phyloP scores from a whole-genome alignment of 192 early-diverging fungal genomes.

The Coemansia sp. region DNA sequence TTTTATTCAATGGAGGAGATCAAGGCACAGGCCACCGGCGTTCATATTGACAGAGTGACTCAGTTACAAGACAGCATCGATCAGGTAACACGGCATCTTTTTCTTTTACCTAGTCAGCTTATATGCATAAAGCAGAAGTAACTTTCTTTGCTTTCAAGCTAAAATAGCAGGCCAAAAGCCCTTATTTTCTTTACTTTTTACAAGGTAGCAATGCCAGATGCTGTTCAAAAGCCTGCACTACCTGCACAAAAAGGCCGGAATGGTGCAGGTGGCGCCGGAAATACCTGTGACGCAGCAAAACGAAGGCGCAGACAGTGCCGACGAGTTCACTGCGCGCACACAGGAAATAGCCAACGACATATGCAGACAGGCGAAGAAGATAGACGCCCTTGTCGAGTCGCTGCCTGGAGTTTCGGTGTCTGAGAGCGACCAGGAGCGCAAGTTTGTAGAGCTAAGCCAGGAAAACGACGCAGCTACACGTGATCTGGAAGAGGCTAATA shows the following conservation, averaged over 20 bases:
- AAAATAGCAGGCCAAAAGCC: no score
- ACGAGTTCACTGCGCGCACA: conserved; percentile 33
- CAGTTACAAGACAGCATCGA: conserved; percentile 53
- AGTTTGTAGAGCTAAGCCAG: conserved; percentile 33
- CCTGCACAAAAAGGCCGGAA: conserved; percentile 49
- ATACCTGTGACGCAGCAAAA: conserved; percentile 48
- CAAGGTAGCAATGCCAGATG: conserved; percentile 41
- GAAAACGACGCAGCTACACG: conserved; percentile 34
- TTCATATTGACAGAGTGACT: conserved; percentile 49
- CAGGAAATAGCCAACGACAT: conserved; percentile 51
- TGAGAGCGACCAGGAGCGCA: conserved; percentile 27
- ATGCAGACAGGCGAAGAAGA: conserved; percentile 48
- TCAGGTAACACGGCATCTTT: conserved; percentile 22
- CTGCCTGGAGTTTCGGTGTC: conserved; percentile 35
- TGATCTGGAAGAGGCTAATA: conserved; percentile 35
- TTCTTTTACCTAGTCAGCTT: not conserved
- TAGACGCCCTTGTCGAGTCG: conserved; percentile 44
- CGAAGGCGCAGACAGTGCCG: conserved; percentile 24
- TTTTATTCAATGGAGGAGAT: conserved; percentile 32
- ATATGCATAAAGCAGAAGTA: no score
- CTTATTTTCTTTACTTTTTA: not conserved
- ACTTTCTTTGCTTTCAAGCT: not conserved
- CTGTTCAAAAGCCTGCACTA: conserved; percentile 51
- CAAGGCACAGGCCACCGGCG: conserved; percentile 33
- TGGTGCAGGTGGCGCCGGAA: conserved; percentile 35